Evolutionary conservation across 352 stramenopile genomes (phyloP).

Genomic region (Phytophthora constricta): DNA sequence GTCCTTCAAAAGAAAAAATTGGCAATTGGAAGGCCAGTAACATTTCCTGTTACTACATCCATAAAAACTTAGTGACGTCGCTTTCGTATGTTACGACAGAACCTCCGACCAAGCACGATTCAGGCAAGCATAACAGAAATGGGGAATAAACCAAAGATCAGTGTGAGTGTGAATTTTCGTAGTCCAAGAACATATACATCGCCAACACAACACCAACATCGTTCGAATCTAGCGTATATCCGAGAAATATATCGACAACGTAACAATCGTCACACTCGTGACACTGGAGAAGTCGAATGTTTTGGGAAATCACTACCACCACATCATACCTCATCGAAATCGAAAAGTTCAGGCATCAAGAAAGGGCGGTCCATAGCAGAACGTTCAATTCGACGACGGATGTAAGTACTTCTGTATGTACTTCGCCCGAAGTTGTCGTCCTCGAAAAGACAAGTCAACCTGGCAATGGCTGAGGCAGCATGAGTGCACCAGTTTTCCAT

Average conservation of each 20-base stretch:
- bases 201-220: conserved; percentile 35
- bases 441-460: conserved; percentile 23
- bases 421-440: conserved; percentile 16
- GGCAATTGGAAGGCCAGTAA: too few species aligned
- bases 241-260: conserved; percentile 34
- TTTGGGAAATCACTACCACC: conserved; percentile 26
- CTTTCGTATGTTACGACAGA: conserved; percentile 5
- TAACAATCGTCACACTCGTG: conserved; percentile 30
- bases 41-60: too few species aligned
- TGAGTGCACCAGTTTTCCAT: too few species aligned
- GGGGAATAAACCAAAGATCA: conserved; percentile 20
- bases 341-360: conserved; percentile 29
- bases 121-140: conserved; percentile 18
- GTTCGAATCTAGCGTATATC: conserved; percentile 29
- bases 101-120: conserved; percentile 17
- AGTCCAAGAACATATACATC: conserved; percentile 37
- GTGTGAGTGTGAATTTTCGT: conserved; percentile 7
- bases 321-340: conserved; percentile 41
- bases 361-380: conserved; percentile 26
- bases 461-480: too few species aligned
- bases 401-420: conserved; percentile 9
- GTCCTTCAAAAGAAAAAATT: too few species aligned
- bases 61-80: too few species aligned
- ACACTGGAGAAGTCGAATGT: conserved; percentile 48
- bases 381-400: conserved; percentile 12